Evolutionary conservation across 345 rosid genomes (phyloP).

Genomic region (Heritiera littoralis): DNA sequence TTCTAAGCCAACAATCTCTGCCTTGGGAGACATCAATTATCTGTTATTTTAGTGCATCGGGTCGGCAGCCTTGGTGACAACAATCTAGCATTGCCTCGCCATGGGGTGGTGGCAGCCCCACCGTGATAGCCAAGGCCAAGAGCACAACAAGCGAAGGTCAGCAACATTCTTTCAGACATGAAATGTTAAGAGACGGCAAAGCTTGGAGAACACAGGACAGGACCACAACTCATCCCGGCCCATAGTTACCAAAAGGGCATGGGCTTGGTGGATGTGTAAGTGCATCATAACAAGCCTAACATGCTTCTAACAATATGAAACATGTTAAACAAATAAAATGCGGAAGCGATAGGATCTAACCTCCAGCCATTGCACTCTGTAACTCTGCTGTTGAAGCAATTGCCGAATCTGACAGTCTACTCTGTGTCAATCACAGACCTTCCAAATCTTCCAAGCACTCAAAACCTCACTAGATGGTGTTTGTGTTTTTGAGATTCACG

Average conservation of each 20-base stretch:
- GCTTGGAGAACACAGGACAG: conserved; percentile 30
- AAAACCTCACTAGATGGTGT: too few relatives aligned
- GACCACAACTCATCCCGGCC: conserved; percentile 40
- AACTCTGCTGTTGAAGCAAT: too few relatives aligned
- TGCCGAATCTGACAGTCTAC: too few relatives aligned
- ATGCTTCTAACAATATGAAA: too few relatives aligned
- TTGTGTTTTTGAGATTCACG: too few relatives aligned
- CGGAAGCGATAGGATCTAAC: too few relatives aligned
- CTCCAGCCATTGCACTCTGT: too few relatives aligned
- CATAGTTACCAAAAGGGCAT: conserved; percentile 36
- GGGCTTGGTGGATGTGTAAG: conserved; percentile 20
- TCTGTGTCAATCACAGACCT: too few relatives aligned
- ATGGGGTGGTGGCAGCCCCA: conserved; percentile 30
- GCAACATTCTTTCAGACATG: background rate
- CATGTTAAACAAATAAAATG: too few relatives aligned
- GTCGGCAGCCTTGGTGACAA: conserved; percentile 35
- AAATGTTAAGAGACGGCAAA: conserved; percentile 12
- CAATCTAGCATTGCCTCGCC: conserved; percentile 43
- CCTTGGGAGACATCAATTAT: conserved; percentile 22
- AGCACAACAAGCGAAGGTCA: background rate
- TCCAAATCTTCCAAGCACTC: too few relatives aligned
- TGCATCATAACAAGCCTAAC: too few relatives aligned
- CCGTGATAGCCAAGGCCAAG: background rate
- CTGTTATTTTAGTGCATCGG: conserved; percentile 32
- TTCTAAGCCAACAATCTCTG: conserved; percentile 5